Evolutionary conservation across 169 alveolate genomes (phyloP), one percentile per base, ranked within the genome.

Genomic region (Cryptosporidium meleagridis): DNA sequence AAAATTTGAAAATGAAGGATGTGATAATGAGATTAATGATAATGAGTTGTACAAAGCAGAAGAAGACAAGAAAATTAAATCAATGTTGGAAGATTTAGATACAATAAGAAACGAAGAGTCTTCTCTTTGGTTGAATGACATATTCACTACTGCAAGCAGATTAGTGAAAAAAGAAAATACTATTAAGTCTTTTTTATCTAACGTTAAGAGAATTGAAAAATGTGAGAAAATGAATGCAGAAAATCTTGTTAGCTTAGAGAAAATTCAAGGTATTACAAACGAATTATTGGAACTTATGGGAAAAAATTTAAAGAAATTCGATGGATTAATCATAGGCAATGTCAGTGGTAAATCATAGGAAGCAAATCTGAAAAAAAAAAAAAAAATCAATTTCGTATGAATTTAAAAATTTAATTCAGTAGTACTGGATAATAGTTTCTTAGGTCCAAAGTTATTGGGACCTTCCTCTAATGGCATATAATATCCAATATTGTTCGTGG

Each of bases 1-100:
- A 53, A 73, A 73, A 16, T 16, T 14, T 12, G 70, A 59, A 31
- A 53, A 37, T 3, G 86, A 73, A 8, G 39, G 61, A 35, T 14
- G n/a, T 8, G 31, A 73, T 7, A 9, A 2, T 35, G 41, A 73
- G 18, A 33, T 37, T 3, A 53, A 18, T 6, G 86, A 73, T 29
- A 55, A 23, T 31, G 86, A 73, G 31, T 14, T 9, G 16, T 73
- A n/a, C 21, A 73, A 23, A 52, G 39, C 16, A 2, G 70, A n/a
- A 6, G 86, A 73, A 26, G 33, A 29, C 33, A 52, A 53, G 0
- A 37, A 58, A 73, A 53, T 73, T n/a, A 73, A 55, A 12, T 37
- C 26, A 18, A 18, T 73, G 6, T 52, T 73, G 18, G 52, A 55
- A 18, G 86, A 73, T n/a, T 21, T 73, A 12, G 29, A 52, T 16